phyloP scores from a whole-genome alignment of 257 asterid genomes.

The Cordia subcordata region DNA sequence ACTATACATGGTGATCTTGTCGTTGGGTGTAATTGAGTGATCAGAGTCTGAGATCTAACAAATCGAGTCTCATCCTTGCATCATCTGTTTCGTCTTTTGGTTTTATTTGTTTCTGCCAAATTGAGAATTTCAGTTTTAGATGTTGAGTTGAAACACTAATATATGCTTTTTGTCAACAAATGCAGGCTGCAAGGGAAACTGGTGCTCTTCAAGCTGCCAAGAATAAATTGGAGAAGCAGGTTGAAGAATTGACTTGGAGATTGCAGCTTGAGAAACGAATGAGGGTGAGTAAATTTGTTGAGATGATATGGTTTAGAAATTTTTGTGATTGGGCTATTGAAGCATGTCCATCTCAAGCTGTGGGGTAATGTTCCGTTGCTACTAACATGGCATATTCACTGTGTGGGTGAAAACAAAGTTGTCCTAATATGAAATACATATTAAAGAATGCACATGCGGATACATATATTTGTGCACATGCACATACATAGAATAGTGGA shows the following conservation, averaged over 20 bases:
- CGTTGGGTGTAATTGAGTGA: too few species aligned
- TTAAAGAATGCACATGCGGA: too few species aligned
- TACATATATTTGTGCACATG: too few species aligned
- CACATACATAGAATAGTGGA: too few species aligned
- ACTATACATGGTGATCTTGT: too few species aligned
- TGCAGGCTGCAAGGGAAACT: conserved; percentile 95
- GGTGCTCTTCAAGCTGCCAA: conserved; percentile 99
- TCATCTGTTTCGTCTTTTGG: background rate
- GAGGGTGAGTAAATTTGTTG: conserved; percentile 52
- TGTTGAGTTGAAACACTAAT: background rate
- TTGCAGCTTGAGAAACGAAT: conserved; percentile 96
- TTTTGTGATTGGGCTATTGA: background rate
- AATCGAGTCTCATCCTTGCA: background rate
- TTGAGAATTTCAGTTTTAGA: background rate
- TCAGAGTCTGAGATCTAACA: too few species aligned
- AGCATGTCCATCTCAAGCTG: too few species aligned
- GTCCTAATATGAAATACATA: too few species aligned
- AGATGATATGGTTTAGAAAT: background rate
- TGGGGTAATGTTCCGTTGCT: too few species aligned
- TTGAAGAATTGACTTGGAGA: conserved; percentile 98
- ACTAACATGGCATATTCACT: too few species aligned
- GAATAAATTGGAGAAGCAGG: conserved; percentile 98
- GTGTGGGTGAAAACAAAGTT: too few species aligned
- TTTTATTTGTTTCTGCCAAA: background rate
- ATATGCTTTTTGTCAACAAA: background rate